A percentile compares a stretch with the other conserved stretches of the same genome.
These are phyloP conservation scores for Domatiomyces catenatus DNA, from an alignment of 2,329 filamentous ascomycete species.

Conservation along the genomic window DNA sequence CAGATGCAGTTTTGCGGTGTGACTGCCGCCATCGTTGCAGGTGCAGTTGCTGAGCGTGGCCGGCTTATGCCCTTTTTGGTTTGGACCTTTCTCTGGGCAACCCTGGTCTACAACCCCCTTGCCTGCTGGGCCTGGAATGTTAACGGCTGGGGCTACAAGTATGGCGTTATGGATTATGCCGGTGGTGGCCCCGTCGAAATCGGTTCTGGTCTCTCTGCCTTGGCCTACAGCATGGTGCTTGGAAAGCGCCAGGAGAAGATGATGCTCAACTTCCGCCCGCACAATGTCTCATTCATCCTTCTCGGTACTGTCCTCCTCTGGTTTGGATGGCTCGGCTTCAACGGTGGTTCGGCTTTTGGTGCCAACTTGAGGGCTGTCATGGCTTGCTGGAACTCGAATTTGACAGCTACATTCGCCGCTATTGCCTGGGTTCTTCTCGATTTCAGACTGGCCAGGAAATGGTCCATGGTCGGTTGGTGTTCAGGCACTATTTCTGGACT, in stretches of 20 bases:
- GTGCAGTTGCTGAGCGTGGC: constrained; percentile 84
- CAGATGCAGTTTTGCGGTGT: constrained; percentile 96
- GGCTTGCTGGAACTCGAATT: constrained; percentile 95
- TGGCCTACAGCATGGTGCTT: constrained; percentile 91
- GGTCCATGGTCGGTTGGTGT: constrained; percentile 88
- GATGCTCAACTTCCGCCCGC: constrained; percentile 99
- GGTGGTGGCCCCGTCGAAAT: constrained; percentile 97
- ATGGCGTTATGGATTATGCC: constrained; percentile 89
- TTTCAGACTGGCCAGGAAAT: constrained; percentile 85
- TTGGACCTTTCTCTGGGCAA: constrained; percentile 92
- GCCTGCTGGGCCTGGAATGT: constrained; percentile 94
- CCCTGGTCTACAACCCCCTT: constrained; percentile 89
- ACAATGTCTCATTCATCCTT: constrained; percentile 95
- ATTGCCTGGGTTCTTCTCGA: constrained; percentile 93
- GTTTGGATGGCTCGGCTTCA: constrained; percentile 99
- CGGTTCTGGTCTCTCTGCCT: constrained; percentile 75
- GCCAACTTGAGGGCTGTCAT: constrained; percentile 87
- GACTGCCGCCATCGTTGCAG: constrained; percentile 79
- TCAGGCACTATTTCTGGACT: constrained; percentile 76
- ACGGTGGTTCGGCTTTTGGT: constrained; percentile 87
- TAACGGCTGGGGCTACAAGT: constrained; percentile 83
- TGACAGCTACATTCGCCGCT: constrained; percentile 80
- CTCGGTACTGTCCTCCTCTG: constrained; percentile 90
- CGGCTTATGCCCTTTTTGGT: constrained; percentile 87
- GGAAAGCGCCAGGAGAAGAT: constrained; percentile 95